A percentile compares a stretch with the other conserved stretches of the same genome.
Evolutionary conservation across 1,284 basidiomycete genomes (phyloP).

Genomic region (Afroboletus lepidellus): DNA sequence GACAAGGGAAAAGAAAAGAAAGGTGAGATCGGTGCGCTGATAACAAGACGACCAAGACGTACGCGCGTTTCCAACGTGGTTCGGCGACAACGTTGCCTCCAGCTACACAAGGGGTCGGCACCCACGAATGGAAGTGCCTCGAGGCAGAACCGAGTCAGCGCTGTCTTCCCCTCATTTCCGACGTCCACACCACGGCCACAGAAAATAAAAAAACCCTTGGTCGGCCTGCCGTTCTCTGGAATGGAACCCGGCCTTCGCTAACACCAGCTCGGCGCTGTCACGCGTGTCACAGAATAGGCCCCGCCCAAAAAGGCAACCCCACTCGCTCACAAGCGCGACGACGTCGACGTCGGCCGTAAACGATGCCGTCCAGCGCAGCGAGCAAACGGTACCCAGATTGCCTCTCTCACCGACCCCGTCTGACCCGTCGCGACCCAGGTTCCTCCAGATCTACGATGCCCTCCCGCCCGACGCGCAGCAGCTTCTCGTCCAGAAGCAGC

Average conservation of each 20-base stretch:
- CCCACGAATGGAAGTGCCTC: constrained; percentile 34
- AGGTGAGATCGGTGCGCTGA: constrained; percentile 25
- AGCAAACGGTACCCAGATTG: constrained; percentile 17
- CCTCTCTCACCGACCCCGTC: background rate
- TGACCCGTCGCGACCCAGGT: constrained; percentile 7
- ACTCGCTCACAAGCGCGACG: background rate
- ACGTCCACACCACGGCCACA: background rate
- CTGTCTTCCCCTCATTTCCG: background rate
- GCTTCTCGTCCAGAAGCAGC: constrained; percentile 42
- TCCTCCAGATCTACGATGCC: constrained; percentile 40
- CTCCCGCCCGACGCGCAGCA: constrained; percentile 47
- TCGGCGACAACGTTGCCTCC: constrained; percentile 25
- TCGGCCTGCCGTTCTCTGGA: too few species aligned
- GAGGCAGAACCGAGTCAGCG: constrained; percentile 19
- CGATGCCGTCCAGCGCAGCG: constrained; percentile 16
- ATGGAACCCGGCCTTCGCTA: too few species aligned
- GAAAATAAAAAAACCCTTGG: too few species aligned
- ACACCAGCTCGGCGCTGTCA: too few species aligned
- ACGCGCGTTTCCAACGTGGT: constrained; percentile 38
- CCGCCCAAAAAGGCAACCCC: background rate
- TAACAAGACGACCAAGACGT: constrained; percentile 22
- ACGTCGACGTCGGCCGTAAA: background rate
- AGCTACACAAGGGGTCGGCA: constrained; percentile 24
- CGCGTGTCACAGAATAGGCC: background rate
- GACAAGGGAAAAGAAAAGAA: constrained; percentile 17